Percentiles rank a stretch among this genome's conserved stretches.
These are phyloP conservation scores for Stellera chamaejasme DNA, from an alignment of 345 rosid species.

Conservation along the genomic window DNA sequence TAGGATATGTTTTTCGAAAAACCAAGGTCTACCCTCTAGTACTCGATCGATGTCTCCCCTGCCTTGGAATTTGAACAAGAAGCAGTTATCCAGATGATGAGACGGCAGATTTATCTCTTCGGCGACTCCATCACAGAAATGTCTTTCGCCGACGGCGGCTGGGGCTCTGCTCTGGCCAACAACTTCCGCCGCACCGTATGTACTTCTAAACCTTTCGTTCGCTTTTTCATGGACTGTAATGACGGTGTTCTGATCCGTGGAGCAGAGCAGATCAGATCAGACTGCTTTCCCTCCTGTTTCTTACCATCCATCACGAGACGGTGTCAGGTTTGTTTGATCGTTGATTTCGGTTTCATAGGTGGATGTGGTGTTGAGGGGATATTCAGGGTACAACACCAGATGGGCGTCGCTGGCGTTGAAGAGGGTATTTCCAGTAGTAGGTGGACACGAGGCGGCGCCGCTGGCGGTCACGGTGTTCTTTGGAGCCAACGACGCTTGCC, in stretches of 20 bases:
- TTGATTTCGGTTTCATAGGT: slow-evolving; percentile 23
- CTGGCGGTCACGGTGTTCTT: slow-evolving; percentile 74
- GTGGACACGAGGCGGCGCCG: slow-evolving; percentile 11
- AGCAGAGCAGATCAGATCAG: too few relatives aligned
- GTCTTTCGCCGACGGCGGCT: slow-evolving; percentile 59
- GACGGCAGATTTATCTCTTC: slow-evolving; percentile 65
- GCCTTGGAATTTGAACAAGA: too few relatives aligned
- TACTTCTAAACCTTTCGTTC: not conserved
- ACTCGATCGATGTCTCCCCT: too few relatives aligned
- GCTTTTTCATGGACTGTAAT: too few relatives aligned
- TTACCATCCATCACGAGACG: not conserved
- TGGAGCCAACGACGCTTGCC: slow-evolving; percentile 91
- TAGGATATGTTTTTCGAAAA: too few relatives aligned
- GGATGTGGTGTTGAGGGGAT: slow-evolving; percentile 22
- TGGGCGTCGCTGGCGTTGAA: slow-evolving; percentile 63
- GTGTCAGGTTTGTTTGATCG: not conserved
- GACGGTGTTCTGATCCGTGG: too few relatives aligned
- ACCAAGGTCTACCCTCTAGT: too few relatives aligned
- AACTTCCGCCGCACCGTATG: slow-evolving; percentile 71
- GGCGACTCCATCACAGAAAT: slow-evolving; percentile 92
- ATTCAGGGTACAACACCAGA: slow-evolving; percentile 33
- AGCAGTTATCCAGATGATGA: too few relatives aligned
- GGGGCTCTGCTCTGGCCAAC: slow-evolving; percentile 83
- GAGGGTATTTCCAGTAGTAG: slow-evolving; percentile 42
- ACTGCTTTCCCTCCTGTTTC: not conserved